These are phyloP conservation scores for Trematosphaeria pertusa DNA, from an alignment of 2,329 filamentous ascomycete species.

Conservation along the genomic window DNA sequence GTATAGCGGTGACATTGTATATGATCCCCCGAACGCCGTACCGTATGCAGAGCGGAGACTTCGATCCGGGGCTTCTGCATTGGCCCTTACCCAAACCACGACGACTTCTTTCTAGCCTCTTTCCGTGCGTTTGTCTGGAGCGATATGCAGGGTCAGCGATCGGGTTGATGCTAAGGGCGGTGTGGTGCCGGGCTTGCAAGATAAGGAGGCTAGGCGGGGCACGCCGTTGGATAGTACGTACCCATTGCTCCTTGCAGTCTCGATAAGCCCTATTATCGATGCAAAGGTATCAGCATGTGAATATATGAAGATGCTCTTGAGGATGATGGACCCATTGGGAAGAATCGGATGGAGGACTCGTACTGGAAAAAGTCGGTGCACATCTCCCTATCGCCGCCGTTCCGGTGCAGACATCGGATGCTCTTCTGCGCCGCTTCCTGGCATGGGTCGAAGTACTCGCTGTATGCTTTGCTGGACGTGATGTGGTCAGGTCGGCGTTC, in stretches of 20 bases:
- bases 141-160: conserved; percentile 17
- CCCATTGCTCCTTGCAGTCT: conserved; percentile 95
- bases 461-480: conserved; percentile 81
- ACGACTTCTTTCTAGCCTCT: conserved; percentile 27
- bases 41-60: conserved; percentile 17
- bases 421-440: conserved; percentile 88
- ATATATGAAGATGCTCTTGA: neutral
- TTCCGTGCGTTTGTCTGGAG: conserved; percentile 26
- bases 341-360: conserved; percentile 7
- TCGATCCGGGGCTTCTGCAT: neutral
- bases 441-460: conserved; percentile 94
- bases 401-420: conserved; percentile 86
- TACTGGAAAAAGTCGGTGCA: conserved; percentile 96
- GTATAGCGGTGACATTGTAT: conserved; percentile 6
- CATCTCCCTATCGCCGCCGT: conserved; percentile 85
- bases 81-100: conserved; percentile 20
- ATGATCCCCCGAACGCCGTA: conserved; percentile 7
- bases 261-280: conserved; percentile 85
- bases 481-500: too few species aligned
- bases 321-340: neutral
- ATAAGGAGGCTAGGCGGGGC: conserved; percentile 7
- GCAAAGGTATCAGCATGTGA: conserved; percentile 9
- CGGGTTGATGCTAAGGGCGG: neutral
- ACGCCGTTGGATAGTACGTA: conserved; percentile 55
- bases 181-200: neutral